phyloP scores from a whole-genome alignment of 2,329 filamentous ascomycete genomes.

The Aspergillus puulaauensis region DNA sequence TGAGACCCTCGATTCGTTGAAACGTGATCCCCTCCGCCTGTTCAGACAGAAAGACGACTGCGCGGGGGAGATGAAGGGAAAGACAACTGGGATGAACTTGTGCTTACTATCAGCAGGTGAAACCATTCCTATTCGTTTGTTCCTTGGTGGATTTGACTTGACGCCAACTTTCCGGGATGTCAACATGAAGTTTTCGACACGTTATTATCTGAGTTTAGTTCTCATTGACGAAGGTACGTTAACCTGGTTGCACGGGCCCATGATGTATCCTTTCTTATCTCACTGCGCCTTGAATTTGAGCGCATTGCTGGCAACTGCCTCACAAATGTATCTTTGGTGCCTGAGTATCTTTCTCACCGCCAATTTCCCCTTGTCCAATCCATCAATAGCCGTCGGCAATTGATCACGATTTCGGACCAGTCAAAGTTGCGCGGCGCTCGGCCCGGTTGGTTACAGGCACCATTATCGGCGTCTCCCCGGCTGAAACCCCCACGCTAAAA shows the following conservation, averaged over 20 bases:
- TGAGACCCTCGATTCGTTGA: not conserved
- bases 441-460: conserved; percentile 17
- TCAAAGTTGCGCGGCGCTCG: conserved; percentile 19
- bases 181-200: conserved; percentile 99
- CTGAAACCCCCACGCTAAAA: conserved; percentile 33
- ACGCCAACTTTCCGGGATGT: conserved; percentile 98
- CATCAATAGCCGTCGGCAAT: conserved; percentile 38
- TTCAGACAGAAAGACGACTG: not conserved
- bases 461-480: conserved; percentile 15
- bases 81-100: not conserved
- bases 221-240: conserved; percentile 85
- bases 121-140: conserved; percentile 94
- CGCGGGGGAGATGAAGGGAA: not conserved
- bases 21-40: not conserved
- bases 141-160: conserved; percentile 94
- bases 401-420: conserved; percentile 28
- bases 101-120: conserved; percentile 54
- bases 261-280: conserved; percentile 3
- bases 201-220: conserved; percentile 95
- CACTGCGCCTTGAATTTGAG: not conserved
- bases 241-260: conserved; percentile 1
- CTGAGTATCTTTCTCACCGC: conserved; percentile 12
- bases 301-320: not conserved
- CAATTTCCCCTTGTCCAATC: conserved; percentile 14
- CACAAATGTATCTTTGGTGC: conserved; percentile 13